phyloP scores from a whole-genome alignment of 106 monocot species.

The Ottelia alismoides region DNA sequence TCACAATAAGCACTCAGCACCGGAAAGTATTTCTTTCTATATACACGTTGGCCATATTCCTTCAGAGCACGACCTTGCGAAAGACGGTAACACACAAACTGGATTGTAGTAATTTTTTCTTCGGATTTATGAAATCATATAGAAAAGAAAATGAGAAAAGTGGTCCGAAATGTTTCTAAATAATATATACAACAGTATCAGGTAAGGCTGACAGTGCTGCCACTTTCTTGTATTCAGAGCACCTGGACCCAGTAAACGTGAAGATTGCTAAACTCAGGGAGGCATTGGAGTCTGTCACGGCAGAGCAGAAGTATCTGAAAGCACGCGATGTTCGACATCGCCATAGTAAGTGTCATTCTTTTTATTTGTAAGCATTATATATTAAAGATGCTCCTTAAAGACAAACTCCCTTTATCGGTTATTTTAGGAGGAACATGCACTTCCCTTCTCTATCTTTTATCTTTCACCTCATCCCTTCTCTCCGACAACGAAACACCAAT shows the following conservation, averaged over 20 bases:
- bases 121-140: too few species aligned
- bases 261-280: conserved; percentile 96
- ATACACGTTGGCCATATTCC: conserved; percentile 96
- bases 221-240: conserved; percentile 44
- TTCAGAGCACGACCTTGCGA: conserved; percentile 84
- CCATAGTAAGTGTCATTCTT: conserved; percentile 79
- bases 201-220: background rate
- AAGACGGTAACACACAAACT: conserved; percentile 63
- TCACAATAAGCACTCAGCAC: conserved; percentile 55
- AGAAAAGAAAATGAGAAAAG: too few species aligned
- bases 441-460: too few species aligned
- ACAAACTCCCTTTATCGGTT: too few species aligned
- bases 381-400: too few species aligned
- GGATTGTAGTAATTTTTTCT: background rate
- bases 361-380: too few species aligned
- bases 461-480: too few species aligned
- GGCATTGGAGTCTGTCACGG: conserved; percentile 84
- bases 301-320: conserved; percentile 86
- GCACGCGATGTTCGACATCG: conserved; percentile 89
- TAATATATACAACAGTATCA: background rate
- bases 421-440: too few species aligned
- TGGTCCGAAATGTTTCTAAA: background rate
- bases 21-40: conserved; percentile 90
- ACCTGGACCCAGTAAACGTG: conserved; percentile 91
- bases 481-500: too few species aligned